Evolutionary conservation across 805 yeast genomes (phyloP).

Genomic region (Ogataea dorogensis): DNA sequence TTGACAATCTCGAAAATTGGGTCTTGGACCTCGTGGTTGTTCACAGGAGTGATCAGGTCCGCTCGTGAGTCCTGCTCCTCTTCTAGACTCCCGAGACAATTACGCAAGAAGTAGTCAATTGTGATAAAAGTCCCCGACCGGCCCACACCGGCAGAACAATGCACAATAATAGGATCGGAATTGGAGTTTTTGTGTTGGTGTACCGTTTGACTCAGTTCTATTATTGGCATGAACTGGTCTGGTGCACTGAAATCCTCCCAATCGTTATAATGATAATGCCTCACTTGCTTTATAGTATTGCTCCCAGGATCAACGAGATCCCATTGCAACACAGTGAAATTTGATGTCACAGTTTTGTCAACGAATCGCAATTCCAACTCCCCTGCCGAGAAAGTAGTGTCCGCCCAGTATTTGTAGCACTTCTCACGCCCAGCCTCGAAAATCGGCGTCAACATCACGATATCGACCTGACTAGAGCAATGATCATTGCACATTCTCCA

Average conservation of each 20-base stretch:
- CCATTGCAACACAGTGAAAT: conserved; percentile 20
- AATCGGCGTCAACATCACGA: conserved; percentile 76
- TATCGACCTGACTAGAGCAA: conserved; percentile 37
- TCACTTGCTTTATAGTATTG: conserved; percentile 14
- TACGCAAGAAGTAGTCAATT: conserved; percentile 37
- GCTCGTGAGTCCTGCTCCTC: conserved; percentile 10
- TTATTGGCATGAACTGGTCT: conserved; percentile 32
- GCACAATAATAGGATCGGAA: conserved; percentile 38
- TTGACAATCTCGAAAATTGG: conserved; percentile 44
- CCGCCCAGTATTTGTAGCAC: conserved; percentile 42
- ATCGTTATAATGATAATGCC: conserved; percentile 40
- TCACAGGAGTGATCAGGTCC: conserved; percentile 22
- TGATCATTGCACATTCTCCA: conserved; percentile 42
- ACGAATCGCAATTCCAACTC: conserved; percentile 12
- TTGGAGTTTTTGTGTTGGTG: conserved; percentile 8
- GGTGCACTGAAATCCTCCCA: conserved; percentile 49
- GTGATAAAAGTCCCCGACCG: conserved; percentile 54
- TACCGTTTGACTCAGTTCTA: conserved; percentile 20
- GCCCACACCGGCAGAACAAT: conserved; percentile 63
- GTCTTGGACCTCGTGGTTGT: conserved; percentile 31
- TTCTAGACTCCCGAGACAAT: conserved; percentile 14
- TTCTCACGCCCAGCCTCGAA: conserved; percentile 39
- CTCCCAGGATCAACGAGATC: conserved; percentile 9
- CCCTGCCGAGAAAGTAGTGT: conserved; percentile 9
- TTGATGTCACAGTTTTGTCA: conserved; percentile 2